Evolutionary conservation across 768 basidiomycete genomes (phyloP).

Genomic region (Rhodotorula graminis): DNA sequence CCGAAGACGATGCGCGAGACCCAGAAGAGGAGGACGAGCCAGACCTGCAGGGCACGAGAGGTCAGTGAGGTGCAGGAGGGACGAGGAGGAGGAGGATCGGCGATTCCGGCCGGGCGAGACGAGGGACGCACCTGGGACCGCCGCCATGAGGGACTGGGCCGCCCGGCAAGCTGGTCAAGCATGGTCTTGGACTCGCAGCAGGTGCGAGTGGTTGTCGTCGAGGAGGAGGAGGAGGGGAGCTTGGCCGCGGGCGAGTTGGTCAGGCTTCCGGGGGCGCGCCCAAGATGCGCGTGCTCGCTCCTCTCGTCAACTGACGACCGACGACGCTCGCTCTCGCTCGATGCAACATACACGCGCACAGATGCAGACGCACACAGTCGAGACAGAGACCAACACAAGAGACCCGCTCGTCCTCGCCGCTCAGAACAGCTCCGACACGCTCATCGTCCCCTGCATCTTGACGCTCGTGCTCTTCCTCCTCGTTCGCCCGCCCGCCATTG

Average conservation of each 20-base stretch:
- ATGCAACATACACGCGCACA: no score
- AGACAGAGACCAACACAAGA: no score
- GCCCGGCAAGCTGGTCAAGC: slow-evolving; percentile 89
- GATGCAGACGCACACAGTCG: no score
- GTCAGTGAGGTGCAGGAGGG: neutral
- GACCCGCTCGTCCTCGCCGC: no score
- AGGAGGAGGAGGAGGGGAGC: neutral
- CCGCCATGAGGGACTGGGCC: slow-evolving; percentile 75
- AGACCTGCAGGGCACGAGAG: slow-evolving; percentile 59
- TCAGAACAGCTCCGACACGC: slow-evolving; percentile 24
- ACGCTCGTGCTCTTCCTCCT: slow-evolving; percentile 13
- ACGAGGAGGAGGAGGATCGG: neutral
- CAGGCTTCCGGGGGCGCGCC: no score
- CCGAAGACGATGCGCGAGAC: slow-evolving; percentile 70
- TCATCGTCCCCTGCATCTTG: slow-evolving; percentile 32
- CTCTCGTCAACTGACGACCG: no score
- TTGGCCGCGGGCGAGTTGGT: no score
- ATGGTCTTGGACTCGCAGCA: slow-evolving; percentile 50
- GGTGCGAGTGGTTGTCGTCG: no score
- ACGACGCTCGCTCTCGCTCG: no score
- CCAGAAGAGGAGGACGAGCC: slow-evolving; percentile 90
- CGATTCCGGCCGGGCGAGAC: neutral
- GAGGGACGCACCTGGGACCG: slow-evolving; percentile 17
- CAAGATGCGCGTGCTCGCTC: neutral
- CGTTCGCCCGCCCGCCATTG: neutral